Evolutionary conservation across 495 filamentous ascomycete species (phyloP).

Genomic region (Neurospora sp.): DNA sequence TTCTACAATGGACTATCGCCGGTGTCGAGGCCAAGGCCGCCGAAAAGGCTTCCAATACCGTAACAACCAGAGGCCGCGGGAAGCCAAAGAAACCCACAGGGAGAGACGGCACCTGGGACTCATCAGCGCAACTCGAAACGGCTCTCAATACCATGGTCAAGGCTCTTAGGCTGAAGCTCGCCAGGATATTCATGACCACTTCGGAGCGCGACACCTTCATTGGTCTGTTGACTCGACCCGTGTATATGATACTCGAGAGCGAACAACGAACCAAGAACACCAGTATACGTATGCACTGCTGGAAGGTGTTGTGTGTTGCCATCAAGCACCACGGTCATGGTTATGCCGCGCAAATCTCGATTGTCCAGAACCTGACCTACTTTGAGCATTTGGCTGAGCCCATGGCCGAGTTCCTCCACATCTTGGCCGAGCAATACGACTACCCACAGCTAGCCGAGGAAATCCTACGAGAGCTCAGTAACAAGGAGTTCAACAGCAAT

Average conservation of each 20-base stretch:
- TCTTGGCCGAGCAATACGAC: constrained; percentile 93
- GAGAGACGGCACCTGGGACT: constrained; percentile 81
- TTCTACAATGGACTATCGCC: constrained; percentile 89
- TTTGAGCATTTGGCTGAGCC: constrained; percentile 97
- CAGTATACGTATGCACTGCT: constrained; percentile 86
- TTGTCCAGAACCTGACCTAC: constrained; percentile 94
- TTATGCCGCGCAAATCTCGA: constrained; percentile 93
- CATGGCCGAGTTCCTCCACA: constrained; percentile 97
- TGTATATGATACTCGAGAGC: constrained; percentile 88
- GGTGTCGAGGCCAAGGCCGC: constrained; percentile 88
- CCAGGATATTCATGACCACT: constrained; percentile 87
- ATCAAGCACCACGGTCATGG: constrained; percentile 98
- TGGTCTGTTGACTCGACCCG: constrained; percentile 81
- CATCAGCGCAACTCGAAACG: constrained; percentile 71
- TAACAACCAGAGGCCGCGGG: constrained; percentile 58
- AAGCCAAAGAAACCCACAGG: constrained; percentile 57
- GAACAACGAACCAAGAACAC: constrained; percentile 89
- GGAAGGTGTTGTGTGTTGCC: constrained; percentile 92
- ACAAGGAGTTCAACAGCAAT: constrained; percentile 95
- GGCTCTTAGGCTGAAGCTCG: constrained; percentile 83
- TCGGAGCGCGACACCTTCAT: constrained; percentile 96
- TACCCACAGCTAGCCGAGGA: constrained; percentile 94
- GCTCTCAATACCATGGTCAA: constrained; percentile 93
- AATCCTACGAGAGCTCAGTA: constrained; percentile 84
- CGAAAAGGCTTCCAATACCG: constrained; percentile 68